These are phyloP conservation scores for Dendrobium catenatum DNA, from an alignment of 106 monocot genomes.

Conservation along the genomic window DNA sequence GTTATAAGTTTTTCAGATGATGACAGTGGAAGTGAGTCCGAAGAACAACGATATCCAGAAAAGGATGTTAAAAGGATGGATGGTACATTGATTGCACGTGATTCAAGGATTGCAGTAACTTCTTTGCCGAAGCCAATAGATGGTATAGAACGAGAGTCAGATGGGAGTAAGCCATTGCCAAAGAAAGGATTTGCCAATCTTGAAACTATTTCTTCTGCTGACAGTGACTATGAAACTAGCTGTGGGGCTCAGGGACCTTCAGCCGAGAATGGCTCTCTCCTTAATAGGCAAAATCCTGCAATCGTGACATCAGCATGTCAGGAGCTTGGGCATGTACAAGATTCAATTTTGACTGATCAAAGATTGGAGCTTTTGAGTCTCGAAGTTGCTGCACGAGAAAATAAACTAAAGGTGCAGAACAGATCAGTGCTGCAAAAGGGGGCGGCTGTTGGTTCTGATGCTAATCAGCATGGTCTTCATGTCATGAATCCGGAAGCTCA, in stretches of 20 bases:
- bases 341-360: conserved; percentile 16
- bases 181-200: conserved; percentile 17
- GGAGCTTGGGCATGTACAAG: conserved; percentile 13
- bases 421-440: conserved; percentile 16
- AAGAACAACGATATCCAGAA: conserved; percentile 16
- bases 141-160: neutral
- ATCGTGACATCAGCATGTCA: conserved; percentile 11
- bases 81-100: conserved; percentile 6
- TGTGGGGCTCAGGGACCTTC: conserved; percentile 5
- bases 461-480: conserved; percentile 1
- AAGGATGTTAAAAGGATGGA: conserved; percentile 11
- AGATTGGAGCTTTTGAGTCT: conserved; percentile 39
- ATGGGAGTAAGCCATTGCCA: conserved; percentile 5
- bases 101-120: conserved; percentile 3
- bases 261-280: conserved; percentile 16
- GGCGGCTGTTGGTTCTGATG: conserved; percentile 1
- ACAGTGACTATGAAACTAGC: conserved; percentile 4
- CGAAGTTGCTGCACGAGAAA: conserved; percentile 52
- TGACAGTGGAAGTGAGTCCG: conserved; percentile 51
- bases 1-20: conserved; percentile 81
- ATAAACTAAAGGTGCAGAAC: conserved; percentile 30
- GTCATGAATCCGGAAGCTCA: conserved; percentile 11
- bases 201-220: conserved; percentile 7
- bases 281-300: conserved; percentile 11
- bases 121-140: conserved; percentile 4